Conservation (phyloP, 257 asterid species). For the Forsythia suspensa region DNA sequence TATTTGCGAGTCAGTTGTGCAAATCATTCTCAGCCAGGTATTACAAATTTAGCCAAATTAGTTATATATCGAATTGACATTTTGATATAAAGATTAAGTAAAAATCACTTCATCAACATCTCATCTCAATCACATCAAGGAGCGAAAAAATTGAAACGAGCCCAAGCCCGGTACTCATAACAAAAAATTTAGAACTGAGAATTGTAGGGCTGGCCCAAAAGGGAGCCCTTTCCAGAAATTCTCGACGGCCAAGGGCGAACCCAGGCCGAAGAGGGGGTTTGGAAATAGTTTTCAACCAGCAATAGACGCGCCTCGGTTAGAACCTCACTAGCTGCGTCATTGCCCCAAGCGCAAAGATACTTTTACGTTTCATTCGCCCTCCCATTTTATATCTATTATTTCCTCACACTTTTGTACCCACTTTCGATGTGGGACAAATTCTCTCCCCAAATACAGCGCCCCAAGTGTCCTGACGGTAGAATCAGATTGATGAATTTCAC, state of each 20-base stretch:
- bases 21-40: no score
- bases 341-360: constrained; percentile 39
- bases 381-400: constrained; percentile 1
- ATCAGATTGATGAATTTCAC: no score
- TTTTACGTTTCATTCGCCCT: accelerated
- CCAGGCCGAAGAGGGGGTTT: constrained; percentile 31
- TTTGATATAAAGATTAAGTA: no score
- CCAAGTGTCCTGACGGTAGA: no score
- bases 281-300: constrained; percentile 42
- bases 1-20: no score
- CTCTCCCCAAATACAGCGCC: not conserved
- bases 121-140: no score
- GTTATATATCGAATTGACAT: no score
- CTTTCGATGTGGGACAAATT: not conserved
- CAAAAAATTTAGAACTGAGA: not conserved
- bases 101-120: no score
- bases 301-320: constrained; percentile 27
- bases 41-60: no score
- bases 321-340: constrained; percentile 36
- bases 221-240: constrained; percentile 34
- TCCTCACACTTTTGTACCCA: not conserved
- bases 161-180: no score
- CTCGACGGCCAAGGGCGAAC: constrained; percentile 18
- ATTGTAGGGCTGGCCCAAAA: constrained; percentile 24
- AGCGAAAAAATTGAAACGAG: no score